Evolutionary conservation across 305 asterid genomes (phyloP).

Genomic region (Ajuga reptans): DNA sequence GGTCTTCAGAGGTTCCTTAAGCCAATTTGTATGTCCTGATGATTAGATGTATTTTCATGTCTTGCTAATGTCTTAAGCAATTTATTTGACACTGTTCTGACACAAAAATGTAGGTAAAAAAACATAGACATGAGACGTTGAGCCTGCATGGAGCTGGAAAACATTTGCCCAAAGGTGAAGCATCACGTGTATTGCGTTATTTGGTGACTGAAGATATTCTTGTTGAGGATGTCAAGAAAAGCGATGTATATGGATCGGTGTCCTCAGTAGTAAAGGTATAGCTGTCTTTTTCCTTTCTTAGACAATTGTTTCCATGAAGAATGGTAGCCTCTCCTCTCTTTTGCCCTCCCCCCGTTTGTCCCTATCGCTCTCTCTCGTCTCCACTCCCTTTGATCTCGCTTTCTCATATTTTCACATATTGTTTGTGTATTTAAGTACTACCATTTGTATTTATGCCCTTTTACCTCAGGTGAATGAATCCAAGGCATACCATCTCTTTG

Average conservation of each 20-base stretch:
- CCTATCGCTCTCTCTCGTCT: not conserved
- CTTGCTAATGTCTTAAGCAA: constrained; percentile 21
- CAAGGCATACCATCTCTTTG: constrained; percentile 50
- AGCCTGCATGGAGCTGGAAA: constrained; percentile 95
- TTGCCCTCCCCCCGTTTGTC: not conserved
- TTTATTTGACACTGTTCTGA: constrained; percentile 23
- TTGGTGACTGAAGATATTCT: constrained; percentile 85
- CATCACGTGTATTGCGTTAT: constrained; percentile 85
- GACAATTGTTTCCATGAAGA: not conserved
- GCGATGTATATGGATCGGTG: constrained; percentile 79
- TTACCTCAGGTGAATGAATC: constrained; percentile 65
- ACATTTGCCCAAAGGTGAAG: constrained; percentile 74
- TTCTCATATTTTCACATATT: constrained; percentile 2
- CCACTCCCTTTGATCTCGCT: not conserved
- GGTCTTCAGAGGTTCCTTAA: constrained; percentile 91
- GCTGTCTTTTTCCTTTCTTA: not conserved
- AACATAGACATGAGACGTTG: constrained; percentile 69
- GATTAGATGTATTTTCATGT: constrained; percentile 15
- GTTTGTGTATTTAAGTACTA: constrained; percentile 7
- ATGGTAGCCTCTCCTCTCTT: not conserved
- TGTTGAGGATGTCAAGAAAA: constrained; percentile 73
- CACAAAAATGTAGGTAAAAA: constrained; percentile 63
- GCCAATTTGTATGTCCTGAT: constrained; percentile 67
- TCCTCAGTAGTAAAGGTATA: constrained; percentile 81
- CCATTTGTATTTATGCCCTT: constrained; percentile 13